Conservation (phyloP, 148 eudicot genomes). For the Vaccinium darrowii region DNA sequence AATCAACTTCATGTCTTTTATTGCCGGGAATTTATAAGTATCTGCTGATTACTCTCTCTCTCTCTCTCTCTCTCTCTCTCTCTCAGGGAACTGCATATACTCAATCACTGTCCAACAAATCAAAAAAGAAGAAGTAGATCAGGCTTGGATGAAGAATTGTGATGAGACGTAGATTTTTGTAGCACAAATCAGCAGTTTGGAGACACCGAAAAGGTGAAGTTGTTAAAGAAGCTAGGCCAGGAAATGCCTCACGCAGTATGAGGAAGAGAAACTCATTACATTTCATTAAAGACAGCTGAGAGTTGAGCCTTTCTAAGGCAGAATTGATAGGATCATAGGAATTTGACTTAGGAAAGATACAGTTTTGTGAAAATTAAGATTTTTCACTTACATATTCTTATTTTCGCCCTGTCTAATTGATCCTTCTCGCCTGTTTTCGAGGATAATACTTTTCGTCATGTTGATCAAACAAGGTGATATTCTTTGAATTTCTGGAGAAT, state of each 20-base stretch:
- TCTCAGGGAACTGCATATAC: constrained; percentile 87
- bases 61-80: constrained; percentile 3
- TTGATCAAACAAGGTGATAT: background rate
- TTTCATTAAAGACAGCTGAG: background rate
- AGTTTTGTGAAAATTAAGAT: constrained; percentile 11
- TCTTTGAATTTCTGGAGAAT: background rate
- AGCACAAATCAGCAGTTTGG: constrained; percentile 25
- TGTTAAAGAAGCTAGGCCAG: constrained; percentile 31
- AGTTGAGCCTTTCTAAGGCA: constrained; percentile 15
- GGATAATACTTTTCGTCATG: background rate
- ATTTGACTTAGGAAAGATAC: constrained; percentile 12
- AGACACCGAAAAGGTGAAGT: constrained; percentile 10
- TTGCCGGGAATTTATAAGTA: background rate
- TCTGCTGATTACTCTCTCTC: background rate
- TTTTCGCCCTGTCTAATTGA: background rate
- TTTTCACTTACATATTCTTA: background rate
- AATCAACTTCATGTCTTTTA: constrained; percentile 2
- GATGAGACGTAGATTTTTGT: constrained; percentile 36
- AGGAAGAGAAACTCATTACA: constrained; percentile 12
- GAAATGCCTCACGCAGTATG: constrained; percentile 32
- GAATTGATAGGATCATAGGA: background rate
- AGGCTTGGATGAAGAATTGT: constrained; percentile 18
- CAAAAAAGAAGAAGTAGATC: constrained; percentile 80
- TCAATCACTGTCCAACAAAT: constrained; percentile 67
- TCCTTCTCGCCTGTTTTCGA: background rate